Base-by-base conservation (phyloP, 176 grass and related monocot species). In the Stipa capillata region DNA sequence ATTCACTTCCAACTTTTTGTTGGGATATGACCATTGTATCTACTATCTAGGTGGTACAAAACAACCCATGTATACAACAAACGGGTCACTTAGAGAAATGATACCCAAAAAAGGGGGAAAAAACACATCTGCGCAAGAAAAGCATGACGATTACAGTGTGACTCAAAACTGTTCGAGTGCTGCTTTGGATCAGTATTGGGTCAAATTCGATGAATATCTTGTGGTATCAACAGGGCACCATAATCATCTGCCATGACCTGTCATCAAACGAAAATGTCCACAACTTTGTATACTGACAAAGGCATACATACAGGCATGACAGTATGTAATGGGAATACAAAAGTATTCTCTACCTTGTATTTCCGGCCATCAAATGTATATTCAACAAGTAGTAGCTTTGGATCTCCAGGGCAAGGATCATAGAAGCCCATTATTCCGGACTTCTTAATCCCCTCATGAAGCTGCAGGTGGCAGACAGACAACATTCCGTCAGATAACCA, bases 401-500 rank as follows among this genome's bases (percentile, higher is more conserved):
- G 87, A 57, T 91, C 83, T 54, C 90, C 96, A 69, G 96, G 96
- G 54, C 90, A 99, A 43, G 92, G 96, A 87, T 99, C 96, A 49
- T 93, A 99, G 74, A 99, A 95, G 31, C 96, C 96, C 92, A 99
- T 99, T 87, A 99, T 85, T 77, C 96, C 92, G 15, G 96, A 93
- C 79, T 99, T 99, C 64, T 99, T 99, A 70, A 99, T 99, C 83
- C 96, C 92, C 48, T 94, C 82, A 24, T 94, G 96, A 83, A 99
- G 96, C 96, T 99, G 88, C 72, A 83, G 27, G 32, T 33, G 43
- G 29, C 16, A 82, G 27, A 82, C 6, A 76, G n/a, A n/a, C n/a
- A n/a, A 58, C 21, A 62, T 56, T 83, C 40, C 69, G 69, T 72
- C 24, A n/a, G 27, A 50, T 25, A 76, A 82, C 44, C 33, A 44